A percentile compares a stretch with the other conserved stretches of the same genome.
These are phyloP conservation scores for Strobilomyces confusus DNA, from an alignment of 768 basidiomycete genomes.

Conservation along the genomic window DNA sequence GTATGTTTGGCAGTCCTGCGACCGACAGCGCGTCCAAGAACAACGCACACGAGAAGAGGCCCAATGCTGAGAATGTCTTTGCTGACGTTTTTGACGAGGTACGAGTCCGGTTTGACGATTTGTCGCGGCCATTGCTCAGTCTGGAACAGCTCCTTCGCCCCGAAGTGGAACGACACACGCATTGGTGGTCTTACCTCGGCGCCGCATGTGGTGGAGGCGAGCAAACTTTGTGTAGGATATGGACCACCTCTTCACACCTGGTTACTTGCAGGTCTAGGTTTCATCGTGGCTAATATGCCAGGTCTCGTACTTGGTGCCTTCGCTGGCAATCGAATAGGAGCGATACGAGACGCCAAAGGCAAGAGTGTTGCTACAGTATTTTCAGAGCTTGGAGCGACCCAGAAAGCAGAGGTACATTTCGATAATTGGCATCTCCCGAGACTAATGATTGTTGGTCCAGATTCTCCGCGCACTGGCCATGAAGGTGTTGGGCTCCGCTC, in stretches of 20 bases:
- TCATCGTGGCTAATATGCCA: slow-evolving; percentile 72
- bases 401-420: slow-evolving; percentile 79
- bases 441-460: slow-evolving; percentile 37
- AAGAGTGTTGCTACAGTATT: slow-evolving; percentile 92
- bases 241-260: slow-evolving; percentile 30
- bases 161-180: slow-evolving; percentile 67
- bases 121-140: neutral
- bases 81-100: slow-evolving; percentile 92
- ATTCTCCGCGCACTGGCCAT: slow-evolving; percentile 76
- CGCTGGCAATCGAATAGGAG: slow-evolving; percentile 88
- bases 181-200: slow-evolving; percentile 75
- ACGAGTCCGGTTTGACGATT: slow-evolving; percentile 12
- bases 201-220: slow-evolving; percentile 63
- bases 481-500: slow-evolving; percentile 74
- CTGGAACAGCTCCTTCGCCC: slow-evolving; percentile 66
- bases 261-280: slow-evolving; percentile 29
- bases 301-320: slow-evolving; percentile 83
- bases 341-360: slow-evolving; percentile 90
- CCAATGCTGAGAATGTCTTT: slow-evolving; percentile 79
- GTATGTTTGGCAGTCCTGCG: slow-evolving; percentile 55
- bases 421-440: neutral
- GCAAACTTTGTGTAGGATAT: slow-evolving; percentile 13
- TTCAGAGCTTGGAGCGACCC: slow-evolving; percentile 61
- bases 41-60: slow-evolving; percentile 42
- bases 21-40: slow-evolving; percentile 28